phyloP scores from a whole-genome alignment of 805 yeast species.

The Starmerella sp. region DNA sequence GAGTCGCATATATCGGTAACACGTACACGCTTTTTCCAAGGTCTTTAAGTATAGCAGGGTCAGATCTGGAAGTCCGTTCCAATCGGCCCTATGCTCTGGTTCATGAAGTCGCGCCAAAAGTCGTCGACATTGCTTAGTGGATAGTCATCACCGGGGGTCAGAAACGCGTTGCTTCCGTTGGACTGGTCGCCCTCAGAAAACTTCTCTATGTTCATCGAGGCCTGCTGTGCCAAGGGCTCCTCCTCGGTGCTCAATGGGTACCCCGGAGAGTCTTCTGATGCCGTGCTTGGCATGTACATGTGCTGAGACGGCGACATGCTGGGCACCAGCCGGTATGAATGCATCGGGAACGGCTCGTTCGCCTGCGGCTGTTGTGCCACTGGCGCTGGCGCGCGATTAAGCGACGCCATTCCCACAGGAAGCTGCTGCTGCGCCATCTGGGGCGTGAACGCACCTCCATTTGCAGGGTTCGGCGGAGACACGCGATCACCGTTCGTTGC shows the following conservation, averaged over 20 bases:
- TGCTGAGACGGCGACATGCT: background rate
- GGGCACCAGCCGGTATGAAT: background rate
- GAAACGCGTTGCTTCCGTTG: background rate
- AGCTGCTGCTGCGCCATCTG: too few species aligned
- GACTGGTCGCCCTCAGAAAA: background rate
- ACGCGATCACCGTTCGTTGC: background rate
- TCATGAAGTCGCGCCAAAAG: slow-evolving; percentile 9
- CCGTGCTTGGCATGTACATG: background rate
- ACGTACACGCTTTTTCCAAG: background rate
- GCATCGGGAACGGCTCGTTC: background rate
- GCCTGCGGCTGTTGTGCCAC: background rate
- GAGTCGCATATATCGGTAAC: too few species aligned
- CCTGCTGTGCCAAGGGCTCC: background rate
- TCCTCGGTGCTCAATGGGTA: background rate
- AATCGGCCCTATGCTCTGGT: background rate
- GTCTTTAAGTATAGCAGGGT: background rate
- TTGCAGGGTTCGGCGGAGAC: background rate
- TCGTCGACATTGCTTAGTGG: slow-evolving; percentile 9
- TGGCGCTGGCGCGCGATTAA: background rate
- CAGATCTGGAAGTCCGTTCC: slow-evolving; percentile 9
- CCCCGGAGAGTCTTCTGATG: background rate
- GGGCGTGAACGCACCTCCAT: background rate
- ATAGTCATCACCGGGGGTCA: background rate
- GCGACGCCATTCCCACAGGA: background rate
- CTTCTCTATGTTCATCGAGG: slow-evolving; percentile 20